Base-by-base conservation (phyloP, 805 yeast species). In the Saccharomycopsis guyanensis region DNA sequence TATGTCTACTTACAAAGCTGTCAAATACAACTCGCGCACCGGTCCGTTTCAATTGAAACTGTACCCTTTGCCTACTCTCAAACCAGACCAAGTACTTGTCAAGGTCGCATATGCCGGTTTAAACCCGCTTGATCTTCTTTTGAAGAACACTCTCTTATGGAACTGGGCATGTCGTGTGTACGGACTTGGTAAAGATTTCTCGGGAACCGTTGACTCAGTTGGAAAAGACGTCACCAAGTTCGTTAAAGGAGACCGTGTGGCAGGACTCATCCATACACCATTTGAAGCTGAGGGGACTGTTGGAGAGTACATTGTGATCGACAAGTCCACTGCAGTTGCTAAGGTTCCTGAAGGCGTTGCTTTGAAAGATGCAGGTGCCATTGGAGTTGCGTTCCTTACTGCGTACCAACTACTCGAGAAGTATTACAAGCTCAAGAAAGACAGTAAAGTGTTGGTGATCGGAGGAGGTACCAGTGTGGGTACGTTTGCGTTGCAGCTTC, bases 381-480 rank as follows among this genome's bases (percentile, higher is more conserved):
- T 78, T 57, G 76, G 86, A 8, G 67, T 76, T 53, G 76, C 79
- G 16, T 72, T 75, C 51, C 79, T 80, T 18, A 72, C 94, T 3
- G 89, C 95, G 0, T 70, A 59, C 52, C 67, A 65, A 37, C 56
- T 73, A 47, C 61, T 77, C 10, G 12, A 37, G 23, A 35, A 38
- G 10, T 31, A 6, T 6, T 43, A 56, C 47, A 40, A 52, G 46
- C 57, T 72, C 4, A 68, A 66, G 31, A 61, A 64, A 3, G 65
- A 66, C 4, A 62, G 76, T 2, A 73, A 71, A 47, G 73, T 86
- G 2, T 66, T 85, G 41, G 67, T 86, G 32, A 69, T 84, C 50
- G 96, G 96, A 43, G 94, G 86, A 18, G 80, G 86, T 2, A 75
- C 93, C 1, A 68, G 80, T n/a, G 86, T 82, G 12, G 95, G 91